A percentile compares a stretch with the other conserved stretches of the same genome.
Conservation (phyloP, 2,329 filamentous ascomycete species). For the Fusarium graminum region DNA sequence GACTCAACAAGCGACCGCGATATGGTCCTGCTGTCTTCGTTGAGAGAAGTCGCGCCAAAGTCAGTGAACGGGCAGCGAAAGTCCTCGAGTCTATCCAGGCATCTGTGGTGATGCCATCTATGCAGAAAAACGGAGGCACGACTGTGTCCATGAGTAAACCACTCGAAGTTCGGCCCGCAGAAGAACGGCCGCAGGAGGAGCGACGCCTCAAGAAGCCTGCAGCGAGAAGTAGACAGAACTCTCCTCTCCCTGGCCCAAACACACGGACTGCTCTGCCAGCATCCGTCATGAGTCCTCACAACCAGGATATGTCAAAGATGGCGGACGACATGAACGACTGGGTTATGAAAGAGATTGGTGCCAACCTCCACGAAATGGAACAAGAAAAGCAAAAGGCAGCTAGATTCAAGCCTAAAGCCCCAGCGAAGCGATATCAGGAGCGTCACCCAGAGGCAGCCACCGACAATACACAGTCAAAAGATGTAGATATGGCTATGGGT, state of each 20-base stretch:
- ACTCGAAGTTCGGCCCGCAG: not conserved
- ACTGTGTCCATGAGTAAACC: constrained; percentile 14
- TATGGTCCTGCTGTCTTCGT: constrained; percentile 66
- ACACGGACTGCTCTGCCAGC: constrained; percentile 50
- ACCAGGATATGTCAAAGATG: constrained; percentile 63
- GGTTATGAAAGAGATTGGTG: constrained; percentile 69
- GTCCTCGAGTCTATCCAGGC: constrained; percentile 26
- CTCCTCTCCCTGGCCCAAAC: constrained; percentile 39
- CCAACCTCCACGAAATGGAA: constrained; percentile 64
- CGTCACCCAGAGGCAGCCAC: constrained; percentile 62
- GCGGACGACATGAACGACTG: constrained; percentile 69
- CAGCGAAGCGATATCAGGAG: constrained; percentile 67
- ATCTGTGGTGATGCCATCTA: constrained; percentile 9
- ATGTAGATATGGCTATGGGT: constrained; percentile 54
- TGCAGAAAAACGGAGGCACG: constrained; percentile 8
- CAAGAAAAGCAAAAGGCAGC: constrained; percentile 55
- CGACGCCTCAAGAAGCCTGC: constrained; percentile 54
- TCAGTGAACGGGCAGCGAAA: constrained; percentile 42
- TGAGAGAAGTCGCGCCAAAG: constrained; percentile 63
- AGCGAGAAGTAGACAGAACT: constrained; percentile 46
- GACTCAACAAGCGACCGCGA: constrained; percentile 58
- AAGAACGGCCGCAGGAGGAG: constrained; percentile 31
- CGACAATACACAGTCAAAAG: constrained; percentile 30
- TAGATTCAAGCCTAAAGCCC: constrained; percentile 69
- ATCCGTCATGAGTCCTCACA: constrained; percentile 53